Evolutionary conservation across 768 basidiomycete genomes (phyloP).

Genomic region (Daedaleopsis sinensis): DNA sequence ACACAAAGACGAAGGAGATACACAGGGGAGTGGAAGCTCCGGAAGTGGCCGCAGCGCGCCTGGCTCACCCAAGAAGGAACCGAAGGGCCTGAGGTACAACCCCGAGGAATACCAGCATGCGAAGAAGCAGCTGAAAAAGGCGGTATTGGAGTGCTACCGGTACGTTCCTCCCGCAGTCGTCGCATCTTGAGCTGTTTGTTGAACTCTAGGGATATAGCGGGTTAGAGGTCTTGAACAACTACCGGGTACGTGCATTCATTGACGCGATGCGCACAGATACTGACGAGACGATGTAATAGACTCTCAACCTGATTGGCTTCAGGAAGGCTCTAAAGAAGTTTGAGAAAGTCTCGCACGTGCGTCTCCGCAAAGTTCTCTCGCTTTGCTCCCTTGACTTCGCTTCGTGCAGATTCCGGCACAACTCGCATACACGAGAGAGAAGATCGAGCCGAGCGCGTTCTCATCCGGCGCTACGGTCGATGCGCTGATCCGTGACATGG

Average conservation of each 20-base stretch:
- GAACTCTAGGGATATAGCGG: conserved; percentile 45
- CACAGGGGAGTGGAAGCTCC: neutral
- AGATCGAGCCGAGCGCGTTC: conserved; percentile 74
- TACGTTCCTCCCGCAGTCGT: conserved; percentile 28
- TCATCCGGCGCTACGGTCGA: conserved; percentile 62
- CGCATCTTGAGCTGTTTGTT: too few species aligned
- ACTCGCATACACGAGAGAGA: conserved; percentile 77
- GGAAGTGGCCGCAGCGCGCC: neutral
- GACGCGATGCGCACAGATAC: too few species aligned
- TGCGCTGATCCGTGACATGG: conserved; percentile 73
- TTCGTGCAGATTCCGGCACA: conserved; percentile 61
- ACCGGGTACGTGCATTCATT: conserved; percentile 58
- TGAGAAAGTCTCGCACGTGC: conserved; percentile 74
- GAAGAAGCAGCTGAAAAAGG: conserved; percentile 84
- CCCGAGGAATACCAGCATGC: conserved; percentile 84
- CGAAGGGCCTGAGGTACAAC: conserved; percentile 35
- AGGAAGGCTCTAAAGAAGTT: conserved; percentile 87
- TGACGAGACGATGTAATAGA: neutral
- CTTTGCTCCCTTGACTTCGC: neutral
- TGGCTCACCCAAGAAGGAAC: conserved; percentile 2
- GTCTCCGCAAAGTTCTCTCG: conserved; percentile 1
- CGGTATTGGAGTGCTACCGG: conserved; percentile 84
- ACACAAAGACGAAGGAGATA: neutral
- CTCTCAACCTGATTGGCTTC: conserved; percentile 80
- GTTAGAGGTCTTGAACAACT: conserved; percentile 86